These are phyloP conservation scores for Prillingera fragicola DNA, from an alignment of 1,284 basidiomycete genomes.

Conservation along the genomic window DNA sequence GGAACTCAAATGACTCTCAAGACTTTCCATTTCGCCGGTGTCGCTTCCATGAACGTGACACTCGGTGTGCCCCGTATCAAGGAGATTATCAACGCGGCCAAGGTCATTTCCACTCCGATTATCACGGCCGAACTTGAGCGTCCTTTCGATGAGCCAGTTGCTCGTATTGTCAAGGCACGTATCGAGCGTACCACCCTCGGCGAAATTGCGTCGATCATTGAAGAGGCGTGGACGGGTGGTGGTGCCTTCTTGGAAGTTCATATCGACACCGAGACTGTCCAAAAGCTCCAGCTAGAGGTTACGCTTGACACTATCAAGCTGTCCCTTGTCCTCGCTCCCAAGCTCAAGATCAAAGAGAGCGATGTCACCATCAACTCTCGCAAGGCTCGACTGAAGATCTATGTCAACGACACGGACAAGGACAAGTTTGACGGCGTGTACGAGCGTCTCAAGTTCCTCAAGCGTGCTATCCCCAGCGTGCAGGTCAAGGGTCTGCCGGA, in stretches of 20 bases:
- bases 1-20: slow-evolving; percentile 99
- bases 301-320: slow-evolving; percentile 89
- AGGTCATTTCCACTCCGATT: slow-evolving; percentile 94
- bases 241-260: slow-evolving; percentile 93
- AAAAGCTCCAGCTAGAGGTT: slow-evolving; percentile 88
- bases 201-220: slow-evolving; percentile 88
- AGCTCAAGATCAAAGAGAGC: slow-evolving; percentile 88
- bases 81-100: slow-evolving; percentile 99
- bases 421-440: slow-evolving; percentile 61
- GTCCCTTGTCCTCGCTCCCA: slow-evolving; percentile 79
- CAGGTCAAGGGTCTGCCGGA: slow-evolving; percentile 88
- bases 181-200: slow-evolving; percentile 92
- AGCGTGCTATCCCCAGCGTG: slow-evolving; percentile 70
- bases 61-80: slow-evolving; percentile 98
- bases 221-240: slow-evolving; percentile 90
- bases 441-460: slow-evolving; percentile 78
- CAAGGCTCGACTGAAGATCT: slow-evolving; percentile 20
- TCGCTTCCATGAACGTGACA: slow-evolving; percentile 99
- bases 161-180: slow-evolving; percentile 94
- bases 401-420: slow-evolving; percentile 24
- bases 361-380: slow-evolving; percentile 39
- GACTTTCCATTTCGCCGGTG: slow-evolving; percentile 99
- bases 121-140: slow-evolving; percentile 93
- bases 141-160: slow-evolving; percentile 76
- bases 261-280: slow-evolving; percentile 82